Conservation (phyloP, 2,329 filamentous ascomycete species). For the Purpureocillium lavendulum region DNA sequence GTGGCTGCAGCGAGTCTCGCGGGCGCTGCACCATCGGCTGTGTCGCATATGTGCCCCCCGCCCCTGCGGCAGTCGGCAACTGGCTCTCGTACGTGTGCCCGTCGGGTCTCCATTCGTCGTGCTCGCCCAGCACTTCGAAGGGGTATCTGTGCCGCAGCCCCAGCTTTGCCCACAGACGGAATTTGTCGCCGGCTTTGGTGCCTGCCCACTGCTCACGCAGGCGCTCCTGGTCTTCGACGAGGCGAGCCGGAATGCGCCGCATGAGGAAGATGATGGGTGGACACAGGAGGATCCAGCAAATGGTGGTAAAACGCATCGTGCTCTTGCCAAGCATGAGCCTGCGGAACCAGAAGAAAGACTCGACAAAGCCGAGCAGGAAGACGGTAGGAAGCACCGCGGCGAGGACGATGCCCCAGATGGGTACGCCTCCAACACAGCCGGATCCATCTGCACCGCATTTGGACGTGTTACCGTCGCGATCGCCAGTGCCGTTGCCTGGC, state of each 20-base stretch:
- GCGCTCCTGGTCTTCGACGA: conserved; percentile 4
- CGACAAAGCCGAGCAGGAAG: conserved; percentile 20
- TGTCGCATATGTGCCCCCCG: no score
- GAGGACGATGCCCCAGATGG: conserved; percentile 15
- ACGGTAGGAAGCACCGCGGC: conserved; percentile 16
- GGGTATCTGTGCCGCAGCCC: conserved; percentile 10
- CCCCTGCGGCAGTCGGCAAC: no score
- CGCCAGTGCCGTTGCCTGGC: neutral
- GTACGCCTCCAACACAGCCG: neutral
- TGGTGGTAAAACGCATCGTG: conserved; percentile 19
- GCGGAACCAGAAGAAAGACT: conserved; percentile 23
- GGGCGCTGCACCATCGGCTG: no score
- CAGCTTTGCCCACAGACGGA: conserved; percentile 11
- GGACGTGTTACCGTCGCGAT: neutral
- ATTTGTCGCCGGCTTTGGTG: conserved; percentile 3
- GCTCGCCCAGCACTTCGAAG: conserved; percentile 9
- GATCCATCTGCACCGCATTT: no score
- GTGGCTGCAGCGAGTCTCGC: no score
- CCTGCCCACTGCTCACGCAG: conserved; percentile 9
- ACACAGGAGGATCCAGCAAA: conserved; percentile 17
- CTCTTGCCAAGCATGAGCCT: conserved; percentile 19
- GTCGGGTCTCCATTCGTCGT: neutral
- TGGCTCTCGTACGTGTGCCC: neutral
- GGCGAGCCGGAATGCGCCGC: conserved; percentile 6
- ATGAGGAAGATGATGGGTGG: conserved; percentile 8